Base-by-base conservation (phyloP, 768 basidiomycete genomes). In the Tylopilus sp. region DNA sequence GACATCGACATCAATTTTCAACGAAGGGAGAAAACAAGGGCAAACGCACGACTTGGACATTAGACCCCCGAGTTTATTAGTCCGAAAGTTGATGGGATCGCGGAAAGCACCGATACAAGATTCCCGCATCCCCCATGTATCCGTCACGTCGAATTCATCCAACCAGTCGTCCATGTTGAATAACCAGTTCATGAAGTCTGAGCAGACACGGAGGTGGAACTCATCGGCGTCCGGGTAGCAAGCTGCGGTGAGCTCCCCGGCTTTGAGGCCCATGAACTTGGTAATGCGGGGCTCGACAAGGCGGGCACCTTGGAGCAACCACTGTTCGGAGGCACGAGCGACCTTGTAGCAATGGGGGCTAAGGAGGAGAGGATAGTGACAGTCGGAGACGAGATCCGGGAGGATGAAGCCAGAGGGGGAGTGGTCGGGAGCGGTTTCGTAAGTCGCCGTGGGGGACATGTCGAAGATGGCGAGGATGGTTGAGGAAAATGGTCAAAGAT, bases 231-330 rank as follows among this genome's bases (percentile, higher is more conserved):
- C 77, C 52, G 81, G 76, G 65, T 87, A 88, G 65, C 82, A 85
- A 62, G 74, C 78, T 3, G 83, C 84, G 30, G 84, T 80, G 57
- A 89, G 79, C 56, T 84, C 81, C 40, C 85, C 84, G 13, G 83
- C 82, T 55, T 85, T 81, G 50, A 86, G 74, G 26, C 80, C 82
- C 59, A 76, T 74, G 48, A 87, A 76, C 31, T 69, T 71, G 53
- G 67, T 71, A 28, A 54, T 47, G 9, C 62, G 62, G 52, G 73
- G 71, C 42, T 70, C 69, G 48, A 65, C 61, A 33, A 69, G 63
- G 11, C 53, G 57, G 21, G 63, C 62, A 0, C 63, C 65, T 34
- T 57, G 38, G 6, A 68, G 24, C 26, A 76, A 51, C 75, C 75
- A 76, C 42, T 61, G 45, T 36, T 74, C 74, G 4, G 74, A 74